phyloP scores from a whole-genome alignment of 495 filamentous ascomycete genomes.

The Xylaria intraflava region DNA sequence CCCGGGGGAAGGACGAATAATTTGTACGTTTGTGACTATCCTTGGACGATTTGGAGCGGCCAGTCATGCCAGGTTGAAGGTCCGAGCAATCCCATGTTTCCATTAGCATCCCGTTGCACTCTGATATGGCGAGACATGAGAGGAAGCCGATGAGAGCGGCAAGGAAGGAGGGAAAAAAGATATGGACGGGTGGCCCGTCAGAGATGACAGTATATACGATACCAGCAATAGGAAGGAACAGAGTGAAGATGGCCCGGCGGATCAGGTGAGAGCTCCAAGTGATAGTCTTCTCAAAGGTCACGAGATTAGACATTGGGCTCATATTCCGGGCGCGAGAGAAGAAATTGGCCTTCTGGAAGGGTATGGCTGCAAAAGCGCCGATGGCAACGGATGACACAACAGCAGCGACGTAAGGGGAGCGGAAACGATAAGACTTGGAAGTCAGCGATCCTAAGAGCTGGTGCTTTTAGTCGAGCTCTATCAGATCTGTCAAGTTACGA shows the following conservation, averaged over 20 bases:
- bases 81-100: slow-evolving; percentile 74
- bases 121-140: slow-evolving; percentile 64
- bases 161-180: slow-evolving; percentile 57
- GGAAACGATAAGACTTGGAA: slow-evolving; percentile 55
- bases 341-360: slow-evolving; percentile 62
- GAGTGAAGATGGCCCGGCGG: slow-evolving; percentile 57
- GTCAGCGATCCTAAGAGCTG: slow-evolving; percentile 59
- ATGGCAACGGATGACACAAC: slow-evolving; percentile 56
- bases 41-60: slow-evolving; percentile 44
- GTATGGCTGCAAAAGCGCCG: slow-evolving; percentile 60
- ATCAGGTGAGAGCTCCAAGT: slow-evolving; percentile 63
- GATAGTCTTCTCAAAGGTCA: slow-evolving; percentile 51
- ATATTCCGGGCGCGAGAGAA: slow-evolving; percentile 55
- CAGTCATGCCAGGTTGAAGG: slow-evolving; percentile 55
- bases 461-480: slow-evolving; percentile 18
- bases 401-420: slow-evolving; percentile 55
- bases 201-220: slow-evolving; percentile 59
- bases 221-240: slow-evolving; percentile 57
- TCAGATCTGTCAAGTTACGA: slow-evolving; percentile 24
- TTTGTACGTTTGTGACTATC: slow-evolving; percentile 43
- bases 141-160: slow-evolving; percentile 61
- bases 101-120: slow-evolving; percentile 73
- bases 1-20: slow-evolving; percentile 62
- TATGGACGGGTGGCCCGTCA: slow-evolving; percentile 49
- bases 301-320: slow-evolving; percentile 50